These are phyloP conservation scores for Camptophora hylomeconis DNA, from an alignment of 2,329 filamentous ascomycete species.

Conservation along the genomic window DNA sequence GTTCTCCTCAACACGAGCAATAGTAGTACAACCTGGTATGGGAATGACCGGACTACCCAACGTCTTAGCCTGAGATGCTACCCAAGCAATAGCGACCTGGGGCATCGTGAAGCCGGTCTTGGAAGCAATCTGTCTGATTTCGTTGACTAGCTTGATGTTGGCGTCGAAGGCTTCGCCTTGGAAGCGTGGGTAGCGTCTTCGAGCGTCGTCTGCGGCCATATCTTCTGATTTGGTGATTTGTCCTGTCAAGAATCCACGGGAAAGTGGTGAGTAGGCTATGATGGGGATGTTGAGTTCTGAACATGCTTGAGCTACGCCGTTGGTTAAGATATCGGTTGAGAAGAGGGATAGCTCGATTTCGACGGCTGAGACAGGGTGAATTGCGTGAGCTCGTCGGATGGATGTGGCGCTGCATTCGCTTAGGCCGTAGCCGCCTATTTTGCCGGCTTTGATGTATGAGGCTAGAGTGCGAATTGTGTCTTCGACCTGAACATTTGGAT, in stretches of 20 bases:
- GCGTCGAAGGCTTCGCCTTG: conserved; percentile 36
- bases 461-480: conserved; percentile 28
- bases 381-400: conserved; percentile 24
- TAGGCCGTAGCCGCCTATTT: conserved; percentile 31
- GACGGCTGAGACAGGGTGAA: conserved; percentile 36
- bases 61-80: conserved; percentile 26
- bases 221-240: conserved; percentile 33
- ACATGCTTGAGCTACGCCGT: conserved; percentile 44
- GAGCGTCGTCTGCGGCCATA: conserved; percentile 34
- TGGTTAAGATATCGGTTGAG: conserved; percentile 42
- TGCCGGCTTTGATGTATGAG: conserved; percentile 26
- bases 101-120: conserved; percentile 31
- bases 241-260: conserved; percentile 42
- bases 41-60: conserved; percentile 24
- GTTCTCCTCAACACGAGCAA: conserved; percentile 29
- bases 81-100: conserved; percentile 39
- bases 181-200: conserved; percentile 34
- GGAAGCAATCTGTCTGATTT: conserved; percentile 31
- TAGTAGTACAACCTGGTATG: conserved; percentile 28
- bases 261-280: conserved; percentile 47
- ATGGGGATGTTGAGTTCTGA: conserved; percentile 45
- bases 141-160: conserved; percentile 36
- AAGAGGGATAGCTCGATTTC: conserved; percentile 50
- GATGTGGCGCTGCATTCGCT: conserved; percentile 33
- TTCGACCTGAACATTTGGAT: conserved; percentile 38